phyloP scores from a whole-genome alignment of 2,329 filamentous ascomycete genomes.

The Emydomyces testavorans region DNA sequence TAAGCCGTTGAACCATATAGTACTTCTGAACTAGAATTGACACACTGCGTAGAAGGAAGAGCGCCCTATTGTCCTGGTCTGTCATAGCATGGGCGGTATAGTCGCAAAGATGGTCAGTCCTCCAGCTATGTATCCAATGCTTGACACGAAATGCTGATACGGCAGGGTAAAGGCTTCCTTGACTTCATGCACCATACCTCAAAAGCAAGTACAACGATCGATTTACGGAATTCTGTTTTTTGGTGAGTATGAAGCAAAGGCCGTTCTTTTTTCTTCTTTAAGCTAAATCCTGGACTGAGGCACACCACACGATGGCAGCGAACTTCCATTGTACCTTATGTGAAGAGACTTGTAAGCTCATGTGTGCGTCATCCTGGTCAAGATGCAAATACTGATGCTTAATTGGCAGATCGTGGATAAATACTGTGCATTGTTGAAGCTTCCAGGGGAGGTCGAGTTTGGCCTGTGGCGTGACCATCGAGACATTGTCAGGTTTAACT shows the following conservation, averaged over 20 bases:
- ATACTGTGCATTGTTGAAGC: neutral
- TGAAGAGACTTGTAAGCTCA: too few relatives aligned
- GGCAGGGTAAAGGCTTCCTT: conserved; percentile 16
- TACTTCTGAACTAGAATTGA: too few relatives aligned
- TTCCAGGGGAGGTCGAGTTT: neutral
- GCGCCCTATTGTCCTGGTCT: conserved; percentile 33
- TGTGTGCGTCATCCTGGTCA: too few relatives aligned
- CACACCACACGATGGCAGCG: conserved; percentile 25
- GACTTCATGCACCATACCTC: neutral
- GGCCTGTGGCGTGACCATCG: neutral
- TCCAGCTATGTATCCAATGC: conserved; percentile 17
- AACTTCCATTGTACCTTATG: neutral
- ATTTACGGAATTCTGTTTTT: conserved; percentile 30
- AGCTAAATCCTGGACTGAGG: conserved; percentile 5
- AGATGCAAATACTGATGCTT: neutral
- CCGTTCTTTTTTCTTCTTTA: neutral
- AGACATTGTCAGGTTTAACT: neutral
- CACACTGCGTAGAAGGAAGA: too few relatives aligned
- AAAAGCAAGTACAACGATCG: conserved; percentile 12
- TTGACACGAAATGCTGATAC: conserved; percentile 15
- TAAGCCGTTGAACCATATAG: too few relatives aligned
- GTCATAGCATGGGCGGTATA: conserved; percentile 31
- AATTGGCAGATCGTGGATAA: neutral
- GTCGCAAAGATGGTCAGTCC: conserved; percentile 27
- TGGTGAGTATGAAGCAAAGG: conserved; percentile 9